Evolutionary conservation across 2,329 filamentous ascomycete genomes (phyloP), one percentile per base, ranked within the genome.

Genomic region (Fusarium sp.): DNA sequence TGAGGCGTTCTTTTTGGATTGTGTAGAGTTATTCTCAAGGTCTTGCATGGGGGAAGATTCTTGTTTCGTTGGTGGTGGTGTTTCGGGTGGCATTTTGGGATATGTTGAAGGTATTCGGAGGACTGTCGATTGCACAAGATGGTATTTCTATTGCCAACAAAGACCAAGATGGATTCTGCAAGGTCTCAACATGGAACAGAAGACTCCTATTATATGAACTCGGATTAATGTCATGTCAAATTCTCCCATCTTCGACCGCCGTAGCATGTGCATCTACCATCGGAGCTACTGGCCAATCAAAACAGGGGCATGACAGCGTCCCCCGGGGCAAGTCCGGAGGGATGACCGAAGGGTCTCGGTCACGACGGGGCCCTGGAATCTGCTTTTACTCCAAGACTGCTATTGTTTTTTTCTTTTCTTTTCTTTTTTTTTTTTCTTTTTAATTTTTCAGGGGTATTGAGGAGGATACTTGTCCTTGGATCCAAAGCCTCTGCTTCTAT

Each of bases 1-100:
- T 0, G 88, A 88, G 1, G 35, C 27, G 4, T 60, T 71, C 6
- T 43, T 13, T 16, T 66, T 35, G 2, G 30, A 43, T 20, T 7
- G 34, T 10, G 39, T n/a, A 34, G 13, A 3, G 27, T 67, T 66
- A n/a, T 50, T 66, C 3, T 78, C 71, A 8, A 67, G 16, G 16
- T 78, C 72, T 37, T 32, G 45, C 8, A 45, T 5, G 8, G 16
- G 30, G 6, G 64, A 54, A 6, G 50, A 16, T 13, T 56, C 32
- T 61, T 67, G 56, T 23, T 73, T 73, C 30, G 58, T 9, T 25
- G 32, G 23, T 16, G 43, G 48, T 9, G 56, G 10, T 6, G 11
- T 14, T 23, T 61, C 27, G 10, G 54, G 35, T 30, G 43, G 9
- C 64, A 74, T 67, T 3, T 37, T 20, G 10, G 20, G n/a, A 30